Base-by-base conservation (phyloP, 768 basidiomycete genomes). In the Lanmaoa pseudosensibilis region DNA sequence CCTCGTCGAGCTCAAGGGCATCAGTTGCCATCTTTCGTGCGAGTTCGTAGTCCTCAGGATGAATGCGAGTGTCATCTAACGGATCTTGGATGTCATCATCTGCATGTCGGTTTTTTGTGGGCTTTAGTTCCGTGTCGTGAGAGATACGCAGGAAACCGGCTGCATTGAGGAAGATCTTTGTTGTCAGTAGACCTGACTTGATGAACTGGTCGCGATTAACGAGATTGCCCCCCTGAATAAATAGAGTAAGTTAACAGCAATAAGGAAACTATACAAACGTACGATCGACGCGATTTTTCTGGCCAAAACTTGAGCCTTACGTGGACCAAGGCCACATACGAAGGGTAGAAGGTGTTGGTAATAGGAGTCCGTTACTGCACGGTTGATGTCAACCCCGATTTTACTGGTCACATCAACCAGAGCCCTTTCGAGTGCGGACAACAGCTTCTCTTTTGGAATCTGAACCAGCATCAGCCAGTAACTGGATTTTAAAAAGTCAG, bases 11-110 rank as follows among this genome's bases (percentile, higher is more conserved):
- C 67, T 98, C 97, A 15, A 98, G 81, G 5, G 96, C 94, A 72
- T 98, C 94, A 19, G 92, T 91, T 37, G 96, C 96, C 94, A 99
- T 97, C 78, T 98, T 98, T 36, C 93, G 87, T 4, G 97, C 96
- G 38, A 98, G 80, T 62, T 98, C 95, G 68, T 98, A 99, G 73
- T 99, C 97, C 69, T 96, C 92, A 7, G 93, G 93, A 67, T 99
- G 97, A 51, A 99, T 92, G 19, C 97, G 90, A 37, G 95, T 98
- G 66, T 87, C 86, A 67, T 99, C 97, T 50, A 99, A 78, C 5
- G 95, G 92, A 71, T 99, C 97, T 36, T 83, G 83, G 53, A 84
- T 80, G 44, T 90, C 88, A 45, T 85, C 83, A 33, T 87, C 84
- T 56, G 75, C 73, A 48, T 81, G 79, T 37, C 81, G 78, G 43